Evolutionary conservation across 306 rosid species (phyloP).

Genomic region (Cyclanthera cordifolia): DNA sequence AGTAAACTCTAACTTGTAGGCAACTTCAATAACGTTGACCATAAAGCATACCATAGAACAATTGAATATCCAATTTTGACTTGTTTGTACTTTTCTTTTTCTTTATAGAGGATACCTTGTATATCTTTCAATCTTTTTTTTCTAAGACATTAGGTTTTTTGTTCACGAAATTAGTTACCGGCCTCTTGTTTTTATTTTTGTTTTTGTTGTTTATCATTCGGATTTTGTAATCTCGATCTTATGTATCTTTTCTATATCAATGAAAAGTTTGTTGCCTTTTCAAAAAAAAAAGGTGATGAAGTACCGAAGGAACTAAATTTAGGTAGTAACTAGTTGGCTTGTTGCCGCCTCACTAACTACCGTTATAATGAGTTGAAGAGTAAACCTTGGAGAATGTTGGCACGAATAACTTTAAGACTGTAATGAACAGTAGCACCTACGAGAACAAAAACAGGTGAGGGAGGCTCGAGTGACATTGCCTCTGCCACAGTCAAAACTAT

Average conservation of each 20-base stretch:
- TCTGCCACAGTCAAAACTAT: constrained; percentile 88
- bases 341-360: not conserved
- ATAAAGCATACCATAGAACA: not conserved
- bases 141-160: not conserved
- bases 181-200: too few relatives aligned
- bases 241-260: too few relatives aligned
- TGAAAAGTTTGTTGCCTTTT: too few relatives aligned
- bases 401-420: constrained; percentile 65
- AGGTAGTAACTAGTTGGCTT: constrained; percentile 4
- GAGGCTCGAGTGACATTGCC: constrained; percentile 88
- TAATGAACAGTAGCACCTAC: constrained; percentile 62
- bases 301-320: not conserved
- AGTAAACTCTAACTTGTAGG: constrained; percentile 2
- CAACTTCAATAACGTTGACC: not conserved
- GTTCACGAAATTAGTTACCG: not conserved
- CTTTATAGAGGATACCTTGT: not conserved
- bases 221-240: too few relatives aligned
- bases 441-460: constrained; percentile 81
- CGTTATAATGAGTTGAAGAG: not conserved
- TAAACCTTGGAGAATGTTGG: constrained; percentile 69
- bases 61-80: not conserved
- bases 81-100: not conserved
- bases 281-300: not conserved
- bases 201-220: too few relatives aligned
- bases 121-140: not conserved